phyloP scores from a whole-genome alignment of 139 green algal genomes.

The Tetradesmus lagerheimii region DNA sequence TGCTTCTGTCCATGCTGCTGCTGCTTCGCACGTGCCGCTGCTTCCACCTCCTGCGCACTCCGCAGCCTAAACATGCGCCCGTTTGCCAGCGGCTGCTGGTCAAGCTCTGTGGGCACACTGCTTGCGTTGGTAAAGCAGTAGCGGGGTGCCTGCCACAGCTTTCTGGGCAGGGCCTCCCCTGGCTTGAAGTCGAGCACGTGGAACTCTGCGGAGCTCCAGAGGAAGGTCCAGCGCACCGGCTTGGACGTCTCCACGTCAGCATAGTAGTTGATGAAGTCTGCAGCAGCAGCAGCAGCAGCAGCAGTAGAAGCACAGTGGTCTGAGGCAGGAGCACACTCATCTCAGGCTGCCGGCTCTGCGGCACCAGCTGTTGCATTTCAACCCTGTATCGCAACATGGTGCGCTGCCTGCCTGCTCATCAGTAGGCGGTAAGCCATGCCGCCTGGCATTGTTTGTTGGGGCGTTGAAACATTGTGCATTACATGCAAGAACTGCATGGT shows the following conservation, averaged over 20 bases:
- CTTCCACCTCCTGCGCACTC: neutral
- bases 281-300: neutral
- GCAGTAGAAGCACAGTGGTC: too few relatives aligned
- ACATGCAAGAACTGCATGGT: too few relatives aligned
- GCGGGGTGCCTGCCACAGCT: conserved; percentile 37
- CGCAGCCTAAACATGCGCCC: conserved; percentile 31
- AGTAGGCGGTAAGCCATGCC: too few relatives aligned
- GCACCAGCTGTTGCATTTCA: too few relatives aligned
- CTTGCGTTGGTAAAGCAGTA: conserved; percentile 38
- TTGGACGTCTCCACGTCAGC: conserved; percentile 3
- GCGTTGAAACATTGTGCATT: too few relatives aligned
- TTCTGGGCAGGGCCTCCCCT: neutral
- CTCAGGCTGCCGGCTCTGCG: too few relatives aligned
- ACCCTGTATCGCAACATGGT: too few relatives aligned
- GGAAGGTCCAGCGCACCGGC: conserved; percentile 48
- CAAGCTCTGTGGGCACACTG: neutral
- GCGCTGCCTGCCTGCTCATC: too few relatives aligned
- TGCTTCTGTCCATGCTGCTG: neutral
- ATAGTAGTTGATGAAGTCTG: conserved; percentile 50
- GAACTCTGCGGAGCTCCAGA: conserved; percentile 36
- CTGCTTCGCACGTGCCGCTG: neutral
- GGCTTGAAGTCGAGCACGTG: conserved; percentile 22
- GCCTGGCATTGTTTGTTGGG: too few relatives aligned
- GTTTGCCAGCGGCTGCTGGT: conserved; percentile 16
- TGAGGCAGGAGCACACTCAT: too few relatives aligned